Conservation (phyloP, 2,329 filamentous ascomycete genomes). For the Pseudopithomyces chartarum region DNA sequence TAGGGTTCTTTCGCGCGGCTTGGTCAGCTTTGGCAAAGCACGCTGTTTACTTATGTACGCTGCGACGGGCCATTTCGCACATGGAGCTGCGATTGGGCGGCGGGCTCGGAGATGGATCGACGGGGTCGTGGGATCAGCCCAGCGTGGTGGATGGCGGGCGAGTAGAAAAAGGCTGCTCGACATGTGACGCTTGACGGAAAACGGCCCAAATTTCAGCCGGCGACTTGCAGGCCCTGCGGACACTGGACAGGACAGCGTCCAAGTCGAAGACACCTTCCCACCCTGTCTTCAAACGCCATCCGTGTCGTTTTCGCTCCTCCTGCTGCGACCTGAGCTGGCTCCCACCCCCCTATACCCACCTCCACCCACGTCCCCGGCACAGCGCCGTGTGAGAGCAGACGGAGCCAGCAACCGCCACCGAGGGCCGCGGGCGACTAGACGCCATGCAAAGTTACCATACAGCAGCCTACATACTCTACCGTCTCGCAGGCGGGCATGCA, state of each 20-base stretch:
- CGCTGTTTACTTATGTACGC: no score
- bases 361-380: no score
- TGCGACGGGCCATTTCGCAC: neutral
- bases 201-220: neutral
- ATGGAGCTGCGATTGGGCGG: neutral
- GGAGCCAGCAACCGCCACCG: constrained; percentile 2
- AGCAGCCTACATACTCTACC: neutral
- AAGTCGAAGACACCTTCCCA: constrained; percentile 7
- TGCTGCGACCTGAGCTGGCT: neutral
- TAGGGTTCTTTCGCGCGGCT: constrained; percentile 14
- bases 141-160: constrained; percentile 6
- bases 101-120: constrained; percentile 6
- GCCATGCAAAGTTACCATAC: neutral
- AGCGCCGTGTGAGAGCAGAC: no score
- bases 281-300: constrained; percentile 5
- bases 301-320: neutral
- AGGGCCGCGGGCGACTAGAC: neutral
- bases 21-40: constrained; percentile 5
- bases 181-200: constrained; percentile 7
- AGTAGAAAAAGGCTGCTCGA: constrained; percentile 6
- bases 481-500: neutral
- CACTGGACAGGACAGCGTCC: constrained; percentile 5
- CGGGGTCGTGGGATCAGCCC: constrained; percentile 1
- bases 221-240: neutral
- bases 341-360: no score